phyloP scores from a whole-genome alignment of 805 yeast species.

The Scheffersomyces spartinae region DNA sequence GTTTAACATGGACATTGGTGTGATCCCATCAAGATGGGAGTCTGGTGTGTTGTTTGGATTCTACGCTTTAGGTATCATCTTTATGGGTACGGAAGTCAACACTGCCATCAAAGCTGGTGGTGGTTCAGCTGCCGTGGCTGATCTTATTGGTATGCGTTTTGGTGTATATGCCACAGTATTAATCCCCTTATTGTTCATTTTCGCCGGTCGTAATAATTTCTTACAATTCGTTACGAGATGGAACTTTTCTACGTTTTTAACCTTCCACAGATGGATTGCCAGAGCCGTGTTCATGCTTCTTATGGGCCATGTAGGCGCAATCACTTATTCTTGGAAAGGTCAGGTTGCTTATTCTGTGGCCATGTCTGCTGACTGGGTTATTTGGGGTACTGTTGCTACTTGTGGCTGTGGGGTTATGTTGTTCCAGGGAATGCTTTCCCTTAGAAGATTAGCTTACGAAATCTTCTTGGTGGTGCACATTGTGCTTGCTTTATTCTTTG shows the following conservation, averaged over 20 bases:
- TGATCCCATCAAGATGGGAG: too few relatives aligned
- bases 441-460: slow-evolving; percentile 28
- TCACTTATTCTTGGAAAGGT: not conserved
- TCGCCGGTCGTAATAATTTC: slow-evolving; percentile 25
- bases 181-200: slow-evolving; percentile 21
- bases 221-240: slow-evolving; percentile 27
- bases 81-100: too few relatives aligned
- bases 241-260: slow-evolving; percentile 40
- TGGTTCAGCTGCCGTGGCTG: too few relatives aligned
- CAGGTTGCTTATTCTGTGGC: slow-evolving; percentile 1
- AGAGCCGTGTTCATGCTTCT: slow-evolving; percentile 33
- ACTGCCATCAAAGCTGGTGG: too few relatives aligned
- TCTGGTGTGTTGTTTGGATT: too few relatives aligned
- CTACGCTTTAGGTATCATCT: too few relatives aligned
- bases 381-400: slow-evolving; percentile 29
- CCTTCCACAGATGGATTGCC: slow-evolving; percentile 48
- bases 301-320: slow-evolving; percentile 26
- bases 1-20: too few relatives aligned
- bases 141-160: slow-evolving; percentile 25
- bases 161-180: slow-evolving; percentile 15
- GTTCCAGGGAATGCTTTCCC: slow-evolving; percentile 18
- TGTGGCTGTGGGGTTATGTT: slow-evolving; percentile 18
- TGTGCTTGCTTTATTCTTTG: slow-evolving; percentile 23
- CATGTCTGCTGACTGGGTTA: slow-evolving; percentile 7
- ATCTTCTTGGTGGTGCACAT: slow-evolving; percentile 22